Evolutionary conservation across 208 protist genomes (phyloP), one percentile per base, ranked within the genome.

Genomic region (Endotrypanum monterogeii): DNA sequence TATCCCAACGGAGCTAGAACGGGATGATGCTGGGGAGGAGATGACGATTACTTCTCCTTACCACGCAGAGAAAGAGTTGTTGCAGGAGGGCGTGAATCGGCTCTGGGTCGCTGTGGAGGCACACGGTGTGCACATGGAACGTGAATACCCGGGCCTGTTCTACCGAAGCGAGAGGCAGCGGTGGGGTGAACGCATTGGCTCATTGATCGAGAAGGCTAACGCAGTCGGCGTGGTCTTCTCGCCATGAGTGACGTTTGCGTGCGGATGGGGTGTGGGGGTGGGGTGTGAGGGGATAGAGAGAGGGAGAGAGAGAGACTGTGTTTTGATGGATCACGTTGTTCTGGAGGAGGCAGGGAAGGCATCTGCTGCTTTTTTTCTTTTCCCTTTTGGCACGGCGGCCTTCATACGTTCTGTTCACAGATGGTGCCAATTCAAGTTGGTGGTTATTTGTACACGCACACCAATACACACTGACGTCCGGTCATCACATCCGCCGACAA

Each of bases 211-310:
- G 30, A 88, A 92, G 54, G 82, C 86, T 18, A 85, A 85, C 48
- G 79, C 81, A 14, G 62, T 92, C 32, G 94, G 90, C 79, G 80
- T 90, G 41, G 85, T 96, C 72, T 96, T 96, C 48, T 80, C 85
- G 39, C 78, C 76, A 25, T 87, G 67, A 77, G 30, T 30, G 25
- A 12, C 30, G 30, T 28, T 44, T 20, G 20, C 25, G 41, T 55
- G 32, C 66, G 55, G 66, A 70, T 23, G 28, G 3, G 41, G 41
- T 46, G 41, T 46, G 41, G 3, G 41, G 41, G 3, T 46, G 41
- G 41, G 41, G 41, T n/a, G n/a, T n/a, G n/a, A n/a, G n/a, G n/a
- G n/a, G n/a, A n/a, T n/a, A n/a, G n/a, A n/a, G n/a, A n/a, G n/a
- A n/a, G n/a, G n/a, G n/a, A n/a, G 41, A 9, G 9, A 46, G 44